phyloP scores from a whole-genome alignment of 768 basidiomycete species.

The Tulasnella calospora region DNA sequence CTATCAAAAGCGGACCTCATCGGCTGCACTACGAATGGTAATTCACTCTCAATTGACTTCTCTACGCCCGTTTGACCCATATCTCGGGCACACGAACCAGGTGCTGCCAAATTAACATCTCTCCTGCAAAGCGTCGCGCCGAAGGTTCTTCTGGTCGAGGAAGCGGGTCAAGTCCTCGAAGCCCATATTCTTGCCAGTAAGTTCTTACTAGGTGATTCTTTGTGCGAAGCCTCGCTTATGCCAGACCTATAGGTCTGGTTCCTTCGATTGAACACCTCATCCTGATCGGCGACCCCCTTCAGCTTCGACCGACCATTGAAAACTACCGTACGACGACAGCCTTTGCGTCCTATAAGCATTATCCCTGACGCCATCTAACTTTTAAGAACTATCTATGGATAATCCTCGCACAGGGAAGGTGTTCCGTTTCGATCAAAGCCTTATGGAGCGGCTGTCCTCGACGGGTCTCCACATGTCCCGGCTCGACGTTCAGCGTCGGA shows the following conservation, averaged over 20 bases:
- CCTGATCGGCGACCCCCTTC: conserved; percentile 71
- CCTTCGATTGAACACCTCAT: conserved; percentile 65
- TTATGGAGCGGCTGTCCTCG: conserved; percentile 66
- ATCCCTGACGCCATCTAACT: no score
- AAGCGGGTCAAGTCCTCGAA: conserved; percentile 78
- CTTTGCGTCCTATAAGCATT: no score
- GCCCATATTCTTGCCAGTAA: conserved; percentile 56
- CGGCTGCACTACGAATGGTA: conserved; percentile 74
- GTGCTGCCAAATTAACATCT: conserved; percentile 61
- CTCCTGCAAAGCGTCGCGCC: conserved; percentile 59
- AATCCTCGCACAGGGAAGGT: conserved; percentile 49
- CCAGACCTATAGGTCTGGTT: conserved; percentile 44
- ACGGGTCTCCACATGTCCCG: conserved; percentile 59
- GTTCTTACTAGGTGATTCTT: background rate
- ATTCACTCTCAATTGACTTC: background rate
- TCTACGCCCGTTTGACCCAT: background rate
- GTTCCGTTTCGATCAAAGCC: conserved; percentile 64
- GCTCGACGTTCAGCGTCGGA: conserved; percentile 67
- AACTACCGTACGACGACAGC: conserved; percentile 46
- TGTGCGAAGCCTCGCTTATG: background rate
- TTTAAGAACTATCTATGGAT: conserved; percentile 62
- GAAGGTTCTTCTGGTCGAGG: conserved; percentile 65
- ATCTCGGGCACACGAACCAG: conserved; percentile 35
- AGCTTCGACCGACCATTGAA: conserved; percentile 63
- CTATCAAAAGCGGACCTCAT: conserved; percentile 56